Conservation (phyloP, 805 yeast species). For the Lachancea dasiensis region DNA sequence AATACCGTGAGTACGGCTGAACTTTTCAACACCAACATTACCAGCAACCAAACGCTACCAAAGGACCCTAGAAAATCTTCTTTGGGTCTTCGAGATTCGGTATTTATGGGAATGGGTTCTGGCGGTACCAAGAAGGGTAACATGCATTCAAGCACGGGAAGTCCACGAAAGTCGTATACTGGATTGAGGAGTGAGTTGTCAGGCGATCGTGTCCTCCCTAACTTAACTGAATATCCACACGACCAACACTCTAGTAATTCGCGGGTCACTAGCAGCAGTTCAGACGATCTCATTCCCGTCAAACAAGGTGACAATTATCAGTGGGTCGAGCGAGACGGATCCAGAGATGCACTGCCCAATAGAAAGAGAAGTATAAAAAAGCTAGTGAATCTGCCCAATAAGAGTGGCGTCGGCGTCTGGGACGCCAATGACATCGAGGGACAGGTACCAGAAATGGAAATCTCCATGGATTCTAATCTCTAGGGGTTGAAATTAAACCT, state of each 20-base stretch:
- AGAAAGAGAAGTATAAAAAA: slow-evolving; percentile 33
- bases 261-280: slow-evolving; percentile 14
- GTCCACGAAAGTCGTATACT: slow-evolving; percentile 1
- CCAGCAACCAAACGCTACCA: slow-evolving; percentile 47
- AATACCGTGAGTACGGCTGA: slow-evolving; percentile 86
- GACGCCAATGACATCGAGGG: slow-evolving; percentile 31
- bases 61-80: slow-evolving; percentile 40
- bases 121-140: not conserved
- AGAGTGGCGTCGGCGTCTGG: slow-evolving; percentile 30
- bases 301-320: slow-evolving; percentile 28
- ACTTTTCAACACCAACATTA: slow-evolving; percentile 69
- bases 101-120: slow-evolving; percentile 25
- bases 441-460: slow-evolving; percentile 26
- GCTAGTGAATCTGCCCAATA: slow-evolving; percentile 33
- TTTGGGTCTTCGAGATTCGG: slow-evolving; percentile 38
- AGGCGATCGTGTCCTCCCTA: not conserved
- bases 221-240: slow-evolving; percentile 3
- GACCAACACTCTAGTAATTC: slow-evolving; percentile 5
- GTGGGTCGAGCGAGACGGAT: slow-evolving; percentile 24
- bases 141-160: not conserved
- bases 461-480: slow-evolving; percentile 21
- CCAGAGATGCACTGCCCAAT: slow-evolving; percentile 7
- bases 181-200: not conserved
- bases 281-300: slow-evolving; percentile 31
- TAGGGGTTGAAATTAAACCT: slow-evolving; percentile 7